A percentile compares a stretch with the other conserved stretches of the same genome.
Conservation (phyloP, 139 green algal genomes). For the Desmodesmus armatus region DNA sequence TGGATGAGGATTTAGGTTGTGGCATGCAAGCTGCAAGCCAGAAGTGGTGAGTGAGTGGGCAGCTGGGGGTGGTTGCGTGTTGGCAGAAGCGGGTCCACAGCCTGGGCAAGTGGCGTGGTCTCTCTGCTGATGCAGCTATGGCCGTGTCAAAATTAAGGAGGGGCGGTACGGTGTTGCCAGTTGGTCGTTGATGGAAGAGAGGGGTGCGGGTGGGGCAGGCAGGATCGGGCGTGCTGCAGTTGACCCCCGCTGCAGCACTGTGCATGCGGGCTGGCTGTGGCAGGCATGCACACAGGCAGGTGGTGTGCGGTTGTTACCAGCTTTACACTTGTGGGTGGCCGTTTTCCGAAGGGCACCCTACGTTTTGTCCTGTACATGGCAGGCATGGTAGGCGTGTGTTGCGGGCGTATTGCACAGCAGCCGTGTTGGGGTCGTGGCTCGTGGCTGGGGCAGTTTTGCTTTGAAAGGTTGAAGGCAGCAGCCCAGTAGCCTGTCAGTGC, state of each 20-base stretch:
- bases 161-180: too few relatives aligned
- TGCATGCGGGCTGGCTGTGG: too few relatives aligned
- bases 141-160: neutral
- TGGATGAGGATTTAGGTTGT: neutral
- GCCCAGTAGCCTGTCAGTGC: too few relatives aligned
- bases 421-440: neutral
- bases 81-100: neutral
- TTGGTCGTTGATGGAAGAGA: too few relatives aligned
- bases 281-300: too few relatives aligned
- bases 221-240: too few relatives aligned
- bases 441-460: neutral
- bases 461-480: neutral
- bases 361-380: neutral
- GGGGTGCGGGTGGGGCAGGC: too few relatives aligned
- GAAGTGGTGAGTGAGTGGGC: neutral
- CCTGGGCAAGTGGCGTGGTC: neutral
- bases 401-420: neutral
- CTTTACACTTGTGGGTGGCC: too few relatives aligned
- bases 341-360: too few relatives aligned
- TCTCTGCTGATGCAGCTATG: neutral
- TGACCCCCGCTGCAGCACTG: too few relatives aligned
- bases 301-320: too few relatives aligned
- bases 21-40: neutral
- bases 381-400: neutral
- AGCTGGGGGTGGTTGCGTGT: neutral